Conservation (phyloP, 805 yeast genomes). For the Saccharomycopsis selenospora region DNA sequence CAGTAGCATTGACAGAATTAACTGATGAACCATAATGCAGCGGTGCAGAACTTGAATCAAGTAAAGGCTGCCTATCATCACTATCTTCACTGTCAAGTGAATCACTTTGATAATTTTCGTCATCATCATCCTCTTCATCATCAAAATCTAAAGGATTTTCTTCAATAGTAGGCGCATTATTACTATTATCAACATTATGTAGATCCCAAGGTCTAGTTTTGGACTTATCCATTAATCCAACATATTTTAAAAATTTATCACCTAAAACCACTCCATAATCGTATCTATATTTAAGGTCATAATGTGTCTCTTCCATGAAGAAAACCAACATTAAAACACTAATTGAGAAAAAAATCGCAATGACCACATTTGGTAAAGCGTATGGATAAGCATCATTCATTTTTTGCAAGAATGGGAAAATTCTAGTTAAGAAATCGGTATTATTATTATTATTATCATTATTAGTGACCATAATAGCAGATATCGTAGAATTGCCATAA, state of each 20-base stretch:
- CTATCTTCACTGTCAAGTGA: neutral
- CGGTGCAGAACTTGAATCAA: neutral
- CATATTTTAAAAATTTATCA: constrained; percentile 26
- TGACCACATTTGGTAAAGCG: constrained; percentile 45
- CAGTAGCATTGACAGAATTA: neutral
- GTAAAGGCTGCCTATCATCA: neutral
- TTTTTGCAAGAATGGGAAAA: constrained; percentile 24
- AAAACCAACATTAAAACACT: constrained; percentile 36
- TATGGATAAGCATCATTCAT: constrained; percentile 39
- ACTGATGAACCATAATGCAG: neutral
- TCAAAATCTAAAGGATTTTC: constrained; percentile 1
- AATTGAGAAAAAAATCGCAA: constrained; percentile 31
- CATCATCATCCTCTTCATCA: constrained; percentile 16
- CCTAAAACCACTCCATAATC: constrained; percentile 43
- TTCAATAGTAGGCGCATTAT: neutral
- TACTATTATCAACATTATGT: constrained; percentile 1
- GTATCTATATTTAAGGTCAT: constrained; percentile 30
- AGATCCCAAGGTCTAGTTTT: constrained; percentile 26
- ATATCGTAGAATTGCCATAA: neutral
- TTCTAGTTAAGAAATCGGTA: constrained; percentile 9
- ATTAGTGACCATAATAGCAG: neutral
- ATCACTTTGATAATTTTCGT: constrained; percentile 12
- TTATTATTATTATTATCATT: constrained; percentile 3
- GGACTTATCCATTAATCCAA: constrained; percentile 25
- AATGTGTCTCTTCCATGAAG: constrained; percentile 50